Evolutionary conservation across 768 basidiomycete species (phyloP), one percentile per base, ranked within the genome.

Genomic region (Pisolithus orientalis): DNA sequence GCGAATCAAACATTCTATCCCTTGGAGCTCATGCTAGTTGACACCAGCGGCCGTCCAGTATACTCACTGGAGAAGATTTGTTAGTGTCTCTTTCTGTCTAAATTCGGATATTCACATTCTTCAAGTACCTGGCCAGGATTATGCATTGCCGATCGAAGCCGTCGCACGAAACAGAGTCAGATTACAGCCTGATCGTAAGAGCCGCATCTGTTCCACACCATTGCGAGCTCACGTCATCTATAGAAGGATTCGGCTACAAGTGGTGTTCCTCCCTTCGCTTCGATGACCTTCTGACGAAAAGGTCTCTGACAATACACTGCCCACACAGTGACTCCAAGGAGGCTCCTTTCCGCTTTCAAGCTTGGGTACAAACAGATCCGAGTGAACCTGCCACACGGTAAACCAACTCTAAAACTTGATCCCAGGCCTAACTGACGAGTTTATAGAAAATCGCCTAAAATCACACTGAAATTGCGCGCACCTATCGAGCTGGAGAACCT

Each of bases 401-500:
- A 62, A 79, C 64, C 31, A 31, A 2, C 9, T 13, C 40, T 17
- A 14, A 24, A 46, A 37, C 34, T 25, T 46, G 39, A 28, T 16
- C 13, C 28, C 34, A 11, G 14, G 13, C 47, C n/a, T 38, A 14
- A 34, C 44, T 9, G 52, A 62, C 32, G 59, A 47, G 52, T 40
- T 1, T 63, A 13, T 34, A 96, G 93, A 53, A 84, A 81, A 68
- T 86, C 87, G 57, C 95, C 96, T 2, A 87, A 84, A 65, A 82
- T 97, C 53, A 84, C 82, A 44, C 75, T 99, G 47, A 86, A 82
- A 54, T 81, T 99, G 43, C 84, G 92, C 34, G 93, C 96, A 13
- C 96, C 96, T 0, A 76, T 99, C 27, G 95, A 99, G 63, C 72
- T 99, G 9, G 95, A 99, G 70, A 99, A 99, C 64, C 72, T 98